phyloP scores from a whole-genome alignment of 306 rosid genomes.

The Dryas alaskensis region DNA sequence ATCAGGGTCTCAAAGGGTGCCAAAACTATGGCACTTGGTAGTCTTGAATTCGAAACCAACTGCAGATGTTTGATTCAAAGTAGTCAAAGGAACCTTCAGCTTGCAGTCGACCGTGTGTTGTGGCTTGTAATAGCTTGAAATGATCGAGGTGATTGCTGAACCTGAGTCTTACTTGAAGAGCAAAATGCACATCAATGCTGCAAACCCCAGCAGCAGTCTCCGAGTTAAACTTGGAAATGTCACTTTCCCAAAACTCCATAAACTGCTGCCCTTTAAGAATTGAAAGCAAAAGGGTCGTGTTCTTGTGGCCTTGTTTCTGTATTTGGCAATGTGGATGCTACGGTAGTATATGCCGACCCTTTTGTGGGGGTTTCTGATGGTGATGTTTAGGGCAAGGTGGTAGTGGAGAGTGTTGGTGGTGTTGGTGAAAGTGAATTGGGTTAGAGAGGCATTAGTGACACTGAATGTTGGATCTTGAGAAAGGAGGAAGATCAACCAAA shows the following conservation, averaged over 20 bases:
- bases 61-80: background rate
- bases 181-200: slow-evolving; percentile 14
- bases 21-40: background rate
- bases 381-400: slow-evolving; percentile 21
- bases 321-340: background rate
- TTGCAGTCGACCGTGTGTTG: background rate
- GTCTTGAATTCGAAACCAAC: slow-evolving; percentile 2
- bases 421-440: slow-evolving; percentile 22
- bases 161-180: slow-evolving; percentile 9
- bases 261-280: slow-evolving; percentile 10
- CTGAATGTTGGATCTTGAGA: slow-evolving; percentile 1
- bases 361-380: slow-evolving; percentile 20
- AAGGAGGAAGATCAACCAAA: background rate
- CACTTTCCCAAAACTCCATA: too few species aligned
- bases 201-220: slow-evolving; percentile 18
- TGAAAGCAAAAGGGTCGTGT: slow-evolving; percentile 12
- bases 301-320: slow-evolving; percentile 13
- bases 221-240: background rate
- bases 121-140: slow-evolving; percentile 10
- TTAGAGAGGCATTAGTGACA: slow-evolving; percentile 22
- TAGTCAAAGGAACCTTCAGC: slow-evolving; percentile 23
- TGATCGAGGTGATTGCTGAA: background rate
- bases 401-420: slow-evolving; percentile 21
- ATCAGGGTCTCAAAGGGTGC: too few species aligned
- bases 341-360: slow-evolving; percentile 21